These are phyloP conservation scores for Lepraria neglecta DNA, from an alignment of 495 filamentous ascomycete genomes.

Conservation along the genomic window DNA sequence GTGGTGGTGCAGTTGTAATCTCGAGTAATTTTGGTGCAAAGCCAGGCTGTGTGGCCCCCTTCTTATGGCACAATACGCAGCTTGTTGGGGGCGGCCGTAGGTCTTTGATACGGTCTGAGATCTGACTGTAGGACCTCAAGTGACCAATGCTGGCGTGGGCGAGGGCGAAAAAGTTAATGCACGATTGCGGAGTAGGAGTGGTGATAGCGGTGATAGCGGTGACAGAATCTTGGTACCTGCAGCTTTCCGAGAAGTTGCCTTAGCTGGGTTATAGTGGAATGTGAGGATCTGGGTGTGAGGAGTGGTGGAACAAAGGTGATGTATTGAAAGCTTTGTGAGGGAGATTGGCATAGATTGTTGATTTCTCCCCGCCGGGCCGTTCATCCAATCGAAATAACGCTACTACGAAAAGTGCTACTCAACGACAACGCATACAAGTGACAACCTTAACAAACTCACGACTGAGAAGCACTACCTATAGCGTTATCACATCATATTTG, in stretches of 20 bases:
- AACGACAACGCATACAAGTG: conserved; percentile 8
- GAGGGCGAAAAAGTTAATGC: not conserved
- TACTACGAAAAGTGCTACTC: conserved; percentile 4
- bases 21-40: conserved; percentile 3
- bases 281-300: not conserved
- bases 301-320: not conserved
- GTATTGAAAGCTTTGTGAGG: conserved; percentile 9
- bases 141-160: not conserved
- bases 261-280: not conserved
- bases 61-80: not conserved
- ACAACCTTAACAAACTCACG: not conserved
- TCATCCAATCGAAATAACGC: not conserved
- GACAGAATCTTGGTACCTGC: not conserved
- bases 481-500: conserved; percentile 6
- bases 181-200: not conserved
- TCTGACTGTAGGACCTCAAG: not conserved
- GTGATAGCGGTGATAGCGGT: conserved; percentile 7
- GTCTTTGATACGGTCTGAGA: not conserved
- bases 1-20: conserved; percentile 1
- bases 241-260: not conserved
- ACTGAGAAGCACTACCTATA: not conserved
- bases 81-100: not conserved
- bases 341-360: conserved; percentile 9
- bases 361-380: conserved; percentile 9
- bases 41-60: not conserved